Evolutionary conservation across 1,284 basidiomycete genomes (phyloP), one percentile per base, ranked within the genome.

Genomic region (Meira nashicola): DNA sequence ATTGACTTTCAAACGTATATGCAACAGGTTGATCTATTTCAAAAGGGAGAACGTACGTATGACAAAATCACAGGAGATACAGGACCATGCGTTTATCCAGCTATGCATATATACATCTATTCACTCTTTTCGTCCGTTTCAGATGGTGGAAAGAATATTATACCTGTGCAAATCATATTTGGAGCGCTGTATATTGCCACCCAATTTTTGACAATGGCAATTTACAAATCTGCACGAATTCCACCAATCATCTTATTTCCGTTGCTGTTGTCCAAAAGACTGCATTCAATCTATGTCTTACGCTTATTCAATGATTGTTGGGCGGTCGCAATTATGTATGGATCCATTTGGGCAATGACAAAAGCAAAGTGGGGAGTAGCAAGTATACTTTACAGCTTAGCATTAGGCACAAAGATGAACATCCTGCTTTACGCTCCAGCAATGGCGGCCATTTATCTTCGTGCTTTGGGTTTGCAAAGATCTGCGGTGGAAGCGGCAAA

Each of bases 1-100:
- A 99, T 99, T 73, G 95, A 99, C 80, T 98, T 89, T 85, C 84
- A 86, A 75, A 94, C 92, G 0, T 95, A 95, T 74, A 88, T 93
- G 84, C 83, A 88, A 60, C 95, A 98, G 64, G 84, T 89, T 1
- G 83, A 87, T 55, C 78, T 89, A 51, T 93, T 89, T 79, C 73
- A 89, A 48, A 83, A 85, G 48, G 94, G 94, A 40, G 87, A 95
- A 79, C 82, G 88, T 28, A 85, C 93, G 77, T 99, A 98, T 77
- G 82, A 85, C n/a, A 81, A 83, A 58, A 88, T 99, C 60, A 82
- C 84, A 60, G 94, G 94, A 0, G 92, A 92, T 8, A 96, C 92
- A 2, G 95, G 95, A 6, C 91, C 90, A 6, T 82, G 95, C 14
- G 93, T 97, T 49, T 99, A 99, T 79, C 95, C 95, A 1, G 95